Evolutionary conservation across 805 yeast species (phyloP), one percentile per base, ranked within the genome.

Genomic region (Wickerhamomyces silvicola): DNA sequence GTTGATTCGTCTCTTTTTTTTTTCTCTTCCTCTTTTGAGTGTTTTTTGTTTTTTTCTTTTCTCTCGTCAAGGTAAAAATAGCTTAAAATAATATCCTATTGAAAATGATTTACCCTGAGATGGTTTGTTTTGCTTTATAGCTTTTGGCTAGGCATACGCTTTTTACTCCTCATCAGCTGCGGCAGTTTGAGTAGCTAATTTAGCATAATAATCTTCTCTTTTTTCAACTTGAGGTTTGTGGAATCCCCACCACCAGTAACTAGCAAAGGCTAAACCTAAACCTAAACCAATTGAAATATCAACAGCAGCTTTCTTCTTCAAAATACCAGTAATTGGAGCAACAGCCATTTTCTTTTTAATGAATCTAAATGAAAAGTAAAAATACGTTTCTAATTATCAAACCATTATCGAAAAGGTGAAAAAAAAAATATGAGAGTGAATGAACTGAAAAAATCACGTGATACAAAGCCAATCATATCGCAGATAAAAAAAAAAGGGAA

Each of bases 241-340:
- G 75, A 63, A 68, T 18, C 75, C 83, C 73, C 78, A 76, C 85
- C 95, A 81, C 92, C 90, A 87, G 64, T 70, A 72, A 43, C 70
- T 66, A 40, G 80, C 87, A 53, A 77, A 72, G 24, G 59, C 72
- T 38, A 72, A 62, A 36, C 90, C 90, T 43, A 72, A 47, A 40
- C 66, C 50, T 62, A 75, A 70, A 39, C 92, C 94, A 43, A 80
- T 62, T 48, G 76, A 43, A 58, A 88, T 75, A 54, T 88, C 96
- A 47, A 81, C 74, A 56, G 79, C 69, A 61, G 84, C 75, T 66
- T 78, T 82, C 70, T 75, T 83, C 66, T 75, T 84, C 47, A 88
- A 72, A 41, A 81, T 66, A 47, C 96, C 96, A 33, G 79, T 74
- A 54, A 88, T 85, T 52, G 94, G 92, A 56, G 90, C 83, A 56